Percentiles rank a stretch among this genome's conserved stretches.
Evolutionary conservation across 768 basidiomycete genomes (phyloP).

Genomic region (Pisolithus albus): DNA sequence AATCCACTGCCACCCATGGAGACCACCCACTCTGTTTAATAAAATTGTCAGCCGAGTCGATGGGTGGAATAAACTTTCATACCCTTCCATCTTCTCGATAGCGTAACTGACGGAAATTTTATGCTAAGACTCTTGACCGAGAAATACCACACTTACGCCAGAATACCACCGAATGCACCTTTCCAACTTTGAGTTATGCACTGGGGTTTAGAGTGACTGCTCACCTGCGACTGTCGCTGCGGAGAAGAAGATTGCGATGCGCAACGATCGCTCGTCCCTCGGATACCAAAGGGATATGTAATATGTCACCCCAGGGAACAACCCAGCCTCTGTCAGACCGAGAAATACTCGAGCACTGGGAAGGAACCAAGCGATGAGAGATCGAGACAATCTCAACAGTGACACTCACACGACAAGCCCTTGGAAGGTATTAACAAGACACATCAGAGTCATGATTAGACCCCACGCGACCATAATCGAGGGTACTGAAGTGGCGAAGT

Average conservation of each 20-base stretch:
- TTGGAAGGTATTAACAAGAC: constrained; percentile 28
- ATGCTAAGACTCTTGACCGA: not conserved
- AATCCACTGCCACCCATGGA: constrained; percentile 34
- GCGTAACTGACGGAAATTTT: constrained; percentile 24
- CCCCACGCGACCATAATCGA: constrained; percentile 36
- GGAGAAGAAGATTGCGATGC: constrained; percentile 59
- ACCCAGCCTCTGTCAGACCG: constrained; percentile 42
- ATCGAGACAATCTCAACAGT: not conserved
- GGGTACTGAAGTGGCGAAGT: constrained; percentile 27
- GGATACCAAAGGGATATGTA: constrained; percentile 57
- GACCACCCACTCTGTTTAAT: constrained; percentile 17
- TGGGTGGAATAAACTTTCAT: constrained; percentile 10
- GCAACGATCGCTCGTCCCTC: constrained; percentile 47
- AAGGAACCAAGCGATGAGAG: not conserved
- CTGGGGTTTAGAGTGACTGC: constrained; percentile 1
- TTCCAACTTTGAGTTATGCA: not conserved
- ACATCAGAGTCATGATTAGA: constrained; percentile 34
- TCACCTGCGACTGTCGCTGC: constrained; percentile 50
- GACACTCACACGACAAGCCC: constrained; percentile 26
- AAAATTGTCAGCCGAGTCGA: not conserved
- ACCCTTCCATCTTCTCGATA: constrained; percentile 30
- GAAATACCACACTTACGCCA: constrained; percentile 29
- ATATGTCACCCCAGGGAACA: constrained; percentile 37
- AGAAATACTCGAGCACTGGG: constrained; percentile 36
- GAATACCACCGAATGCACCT: constrained; percentile 43